phyloP scores from a whole-genome alignment of 2,329 filamentous ascomycete species.

The Calonectria pauciramosa region DNA sequence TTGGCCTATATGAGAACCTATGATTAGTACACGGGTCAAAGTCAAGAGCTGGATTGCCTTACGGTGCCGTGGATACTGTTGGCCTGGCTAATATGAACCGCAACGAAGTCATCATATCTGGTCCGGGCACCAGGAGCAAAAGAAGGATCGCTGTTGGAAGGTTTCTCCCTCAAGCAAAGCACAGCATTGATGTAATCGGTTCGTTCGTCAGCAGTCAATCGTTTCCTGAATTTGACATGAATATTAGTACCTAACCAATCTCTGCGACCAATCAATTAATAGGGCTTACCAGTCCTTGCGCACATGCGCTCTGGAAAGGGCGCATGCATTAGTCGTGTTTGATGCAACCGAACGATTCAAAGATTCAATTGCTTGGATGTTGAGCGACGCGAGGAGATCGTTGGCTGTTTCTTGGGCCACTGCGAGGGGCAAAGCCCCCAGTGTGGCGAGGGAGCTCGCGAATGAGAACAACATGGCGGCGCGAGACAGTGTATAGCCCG shows the following conservation, averaged over 20 bases:
- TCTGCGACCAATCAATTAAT: background rate
- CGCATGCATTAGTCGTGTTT: background rate
- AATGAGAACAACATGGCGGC: conserved; percentile 1
- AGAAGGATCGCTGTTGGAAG: conserved; percentile 46
- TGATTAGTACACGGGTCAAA: background rate
- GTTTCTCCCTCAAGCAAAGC: conserved; percentile 54
- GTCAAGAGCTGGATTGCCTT: background rate
- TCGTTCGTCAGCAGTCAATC: background rate
- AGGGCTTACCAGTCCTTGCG: conserved; percentile 5
- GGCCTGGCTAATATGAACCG: conserved; percentile 62
- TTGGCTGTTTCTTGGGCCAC: background rate
- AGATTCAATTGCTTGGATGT: background rate
- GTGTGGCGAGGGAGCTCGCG: background rate
- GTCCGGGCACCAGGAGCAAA: conserved; percentile 56
- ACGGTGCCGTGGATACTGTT: conserved; percentile 55
- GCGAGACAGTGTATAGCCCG: background rate
- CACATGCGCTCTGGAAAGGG: background rate
- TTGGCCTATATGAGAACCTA: conserved; percentile 14
- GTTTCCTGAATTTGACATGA: background rate
- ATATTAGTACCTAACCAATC: background rate
- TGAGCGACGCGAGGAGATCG: background rate
- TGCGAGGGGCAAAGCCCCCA: background rate
- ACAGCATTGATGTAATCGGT: conserved; percentile 57
- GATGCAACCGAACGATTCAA: background rate
- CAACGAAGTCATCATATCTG: conserved; percentile 64